A percentile compares a stretch with the other conserved stretches of the same genome.
Conservation (phyloP, 2,329 filamentous ascomycete genomes). For the Colletotrichum neosansevieriae region DNA sequence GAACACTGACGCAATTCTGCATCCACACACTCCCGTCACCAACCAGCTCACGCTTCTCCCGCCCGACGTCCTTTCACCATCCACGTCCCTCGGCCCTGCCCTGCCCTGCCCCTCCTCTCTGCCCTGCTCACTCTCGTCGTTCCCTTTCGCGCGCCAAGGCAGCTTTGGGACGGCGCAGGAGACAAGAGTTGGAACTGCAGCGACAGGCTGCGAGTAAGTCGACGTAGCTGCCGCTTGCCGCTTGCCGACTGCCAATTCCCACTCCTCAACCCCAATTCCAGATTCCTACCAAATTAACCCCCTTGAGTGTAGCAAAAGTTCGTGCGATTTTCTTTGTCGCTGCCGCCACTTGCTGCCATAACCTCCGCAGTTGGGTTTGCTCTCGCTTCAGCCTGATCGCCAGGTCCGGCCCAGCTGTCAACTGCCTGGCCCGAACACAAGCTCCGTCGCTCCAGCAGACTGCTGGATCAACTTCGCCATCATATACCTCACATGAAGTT, state of each 20-base stretch:
- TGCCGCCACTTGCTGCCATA: slow-evolving; percentile 22
- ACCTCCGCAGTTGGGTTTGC: slow-evolving; percentile 31
- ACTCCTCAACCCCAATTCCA: slow-evolving; percentile 6
- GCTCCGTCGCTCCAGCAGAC: neutral
- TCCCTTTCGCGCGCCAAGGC: slow-evolving; percentile 27
- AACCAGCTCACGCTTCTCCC: slow-evolving; percentile 11
- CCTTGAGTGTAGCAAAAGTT: neutral
- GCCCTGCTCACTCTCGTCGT: slow-evolving; percentile 18
- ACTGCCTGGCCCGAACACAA: slow-evolving; percentile 15
- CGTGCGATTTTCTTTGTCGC: neutral
- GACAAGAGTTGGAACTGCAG: slow-evolving; percentile 8
- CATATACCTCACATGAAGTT: too few species aligned
- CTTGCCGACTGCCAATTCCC: neutral
- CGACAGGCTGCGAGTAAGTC: neutral
- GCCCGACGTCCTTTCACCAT: slow-evolving; percentile 7
- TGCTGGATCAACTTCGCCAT: too few species aligned
- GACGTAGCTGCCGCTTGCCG: too few species aligned
- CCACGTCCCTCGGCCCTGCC: slow-evolving; percentile 7
- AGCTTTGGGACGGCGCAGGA: slow-evolving; percentile 12
- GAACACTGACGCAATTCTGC: slow-evolving; percentile 36
- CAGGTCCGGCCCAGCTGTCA: slow-evolving; percentile 26
- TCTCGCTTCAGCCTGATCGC: slow-evolving; percentile 32
- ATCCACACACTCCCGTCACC: slow-evolving; percentile 14
- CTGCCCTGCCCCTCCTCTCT: neutral
- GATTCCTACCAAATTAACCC: slow-evolving; percentile 14